phyloP scores from a whole-genome alignment of 345 rosid genomes.

The Salix purpurea region DNA sequence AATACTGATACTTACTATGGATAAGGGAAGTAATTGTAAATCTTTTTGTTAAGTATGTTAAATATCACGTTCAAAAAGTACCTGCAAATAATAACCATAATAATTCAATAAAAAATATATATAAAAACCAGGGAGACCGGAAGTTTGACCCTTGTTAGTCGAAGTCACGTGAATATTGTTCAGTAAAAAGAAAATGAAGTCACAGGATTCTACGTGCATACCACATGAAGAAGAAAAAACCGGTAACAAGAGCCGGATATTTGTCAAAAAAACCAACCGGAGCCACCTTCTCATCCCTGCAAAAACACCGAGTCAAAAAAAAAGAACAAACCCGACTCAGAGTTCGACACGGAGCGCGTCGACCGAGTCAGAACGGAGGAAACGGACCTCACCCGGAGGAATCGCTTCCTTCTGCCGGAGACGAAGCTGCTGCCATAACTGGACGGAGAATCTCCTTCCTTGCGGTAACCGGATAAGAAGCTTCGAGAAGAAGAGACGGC shows the following conservation, averaged over 20 bases:
- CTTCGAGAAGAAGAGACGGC: constrained; percentile 45
- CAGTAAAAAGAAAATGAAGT: background rate
- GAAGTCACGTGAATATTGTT: background rate
- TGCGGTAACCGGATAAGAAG: constrained; percentile 16
- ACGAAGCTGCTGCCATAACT: constrained; percentile 54
- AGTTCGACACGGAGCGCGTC: constrained; percentile 15
- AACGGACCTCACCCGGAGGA: constrained; percentile 97
- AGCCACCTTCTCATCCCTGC: constrained; percentile 51
- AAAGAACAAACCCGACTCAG: constrained; percentile 26
- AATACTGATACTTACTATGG: constrained; percentile 62
- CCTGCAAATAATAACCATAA: constrained; percentile 29
- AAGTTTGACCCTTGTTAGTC: background rate
- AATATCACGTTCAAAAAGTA: constrained; percentile 92
- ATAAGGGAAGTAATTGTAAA: constrained; percentile 93
- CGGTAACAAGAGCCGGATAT: constrained; percentile 80
- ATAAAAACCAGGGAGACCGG: background rate
- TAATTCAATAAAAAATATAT: no score
- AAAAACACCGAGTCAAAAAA: constrained; percentile 25
- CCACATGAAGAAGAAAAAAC: constrained; percentile 99
- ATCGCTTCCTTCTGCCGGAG: constrained; percentile 77
- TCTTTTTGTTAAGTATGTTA: constrained; percentile 97
- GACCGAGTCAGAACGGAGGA: constrained; percentile 45
- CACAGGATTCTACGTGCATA: constrained; percentile 18
- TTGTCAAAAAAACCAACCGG: constrained; percentile 63
- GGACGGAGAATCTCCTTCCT: constrained; percentile 51